These are phyloP conservation scores for Acacia concinna DNA, from an alignment of 331 rosid genomes.

Conservation along the genomic window DNA sequence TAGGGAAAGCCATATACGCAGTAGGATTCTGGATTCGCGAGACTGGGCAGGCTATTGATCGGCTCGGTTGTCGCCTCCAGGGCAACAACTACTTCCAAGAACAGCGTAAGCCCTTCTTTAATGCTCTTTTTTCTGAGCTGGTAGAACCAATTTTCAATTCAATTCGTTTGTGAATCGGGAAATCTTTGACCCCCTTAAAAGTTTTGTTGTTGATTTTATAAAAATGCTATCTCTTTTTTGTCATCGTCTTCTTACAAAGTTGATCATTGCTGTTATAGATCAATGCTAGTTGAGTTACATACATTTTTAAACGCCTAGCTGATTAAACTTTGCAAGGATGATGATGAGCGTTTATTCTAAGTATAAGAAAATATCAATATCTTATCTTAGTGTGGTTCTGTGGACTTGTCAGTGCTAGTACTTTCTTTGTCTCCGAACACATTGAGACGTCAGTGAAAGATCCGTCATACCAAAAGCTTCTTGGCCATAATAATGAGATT, in stretches of 20 bases:
- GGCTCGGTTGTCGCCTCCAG: constrained; percentile 80
- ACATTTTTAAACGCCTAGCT: background rate
- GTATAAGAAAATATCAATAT: background rate
- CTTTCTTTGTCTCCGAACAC: background rate
- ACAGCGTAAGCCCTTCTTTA: constrained; percentile 53
- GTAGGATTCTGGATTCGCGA: constrained; percentile 86
- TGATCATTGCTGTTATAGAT: background rate
- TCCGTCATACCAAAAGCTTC: background rate
- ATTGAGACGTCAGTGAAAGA: background rate
- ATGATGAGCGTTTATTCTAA: background rate
- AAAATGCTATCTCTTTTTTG: background rate
- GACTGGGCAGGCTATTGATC: constrained; percentile 88
- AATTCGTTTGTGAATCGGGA: background rate
- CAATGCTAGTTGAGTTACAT: background rate
- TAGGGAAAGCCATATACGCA: constrained; percentile 76
- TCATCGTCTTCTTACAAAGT: background rate
- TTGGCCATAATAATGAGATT: background rate
- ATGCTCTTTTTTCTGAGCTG: constrained; percentile 6
- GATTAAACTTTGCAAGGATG: no score
- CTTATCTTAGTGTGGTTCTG: background rate
- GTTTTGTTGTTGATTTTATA: background rate
- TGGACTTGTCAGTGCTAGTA: background rate
- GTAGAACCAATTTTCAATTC: constrained; percentile 16
- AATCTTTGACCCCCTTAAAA: background rate
- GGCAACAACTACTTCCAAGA: constrained; percentile 74